These are phyloP conservation scores for Geotrichum klebahnii DNA, from an alignment of 1,139 yeast species.

Conservation along the genomic window DNA sequence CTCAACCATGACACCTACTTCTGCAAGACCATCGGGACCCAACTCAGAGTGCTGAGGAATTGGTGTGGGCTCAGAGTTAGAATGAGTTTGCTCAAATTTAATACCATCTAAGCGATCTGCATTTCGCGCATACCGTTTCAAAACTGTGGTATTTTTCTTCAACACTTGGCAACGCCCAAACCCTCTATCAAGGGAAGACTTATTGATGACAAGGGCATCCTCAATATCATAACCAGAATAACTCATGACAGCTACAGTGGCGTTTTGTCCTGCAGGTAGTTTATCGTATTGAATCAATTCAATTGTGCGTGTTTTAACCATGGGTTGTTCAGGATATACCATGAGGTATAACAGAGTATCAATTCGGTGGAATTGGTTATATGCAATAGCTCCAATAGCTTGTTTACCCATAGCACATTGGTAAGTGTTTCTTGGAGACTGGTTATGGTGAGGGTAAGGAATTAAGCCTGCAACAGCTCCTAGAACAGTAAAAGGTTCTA, in stretches of 20 bases:
- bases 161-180: slow-evolving; percentile 98
- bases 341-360: slow-evolving; percentile 88
- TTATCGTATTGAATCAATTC: slow-evolving; percentile 93
- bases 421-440: slow-evolving; percentile 96
- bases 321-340: slow-evolving; percentile 98
- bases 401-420: slow-evolving; percentile 99
- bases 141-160: slow-evolving; percentile 80
- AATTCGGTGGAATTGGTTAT: slow-evolving; percentile 91
- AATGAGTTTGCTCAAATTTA: slow-evolving; percentile 64
- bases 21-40: slow-evolving; percentile 96
- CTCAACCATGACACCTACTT: slow-evolving; percentile 85
- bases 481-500: slow-evolving; percentile 90
- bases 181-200: slow-evolving; percentile 91
- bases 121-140: slow-evolving; percentile 89
- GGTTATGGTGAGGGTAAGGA: slow-evolving; percentile 99
- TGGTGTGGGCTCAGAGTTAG: slow-evolving; percentile 45
- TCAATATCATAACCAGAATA: slow-evolving; percentile 99
- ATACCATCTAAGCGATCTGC: slow-evolving; percentile 88
- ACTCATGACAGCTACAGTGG: slow-evolving; percentile 98
- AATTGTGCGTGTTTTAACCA: slow-evolving; percentile 96
- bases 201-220: slow-evolving; percentile 93
- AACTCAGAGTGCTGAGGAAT: slow-evolving; percentile 80
- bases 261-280: slow-evolving; percentile 98
- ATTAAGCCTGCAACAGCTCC: slow-evolving; percentile 98
- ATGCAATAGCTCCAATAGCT: slow-evolving; percentile 98